A percentile compares a stretch with the other conserved stretches of the same genome.
Conservation (phyloP, 2,329 filamentous ascomycete species). For the Aspergillus brunneoviolaceus region DNA sequence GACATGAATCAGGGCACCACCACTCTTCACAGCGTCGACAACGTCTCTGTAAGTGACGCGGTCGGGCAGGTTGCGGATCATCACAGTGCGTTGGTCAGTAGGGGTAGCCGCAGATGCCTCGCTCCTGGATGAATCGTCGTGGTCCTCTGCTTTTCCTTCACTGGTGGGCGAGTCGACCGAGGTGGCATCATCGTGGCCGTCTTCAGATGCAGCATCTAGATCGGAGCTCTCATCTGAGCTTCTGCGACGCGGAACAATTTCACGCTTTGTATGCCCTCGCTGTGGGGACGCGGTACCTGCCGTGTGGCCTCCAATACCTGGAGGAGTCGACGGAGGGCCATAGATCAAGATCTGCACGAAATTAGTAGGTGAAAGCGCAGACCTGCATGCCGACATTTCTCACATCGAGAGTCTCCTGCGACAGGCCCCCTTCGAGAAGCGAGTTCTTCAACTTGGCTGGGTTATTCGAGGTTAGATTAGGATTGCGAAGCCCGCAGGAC, state of each 20-base stretch:
- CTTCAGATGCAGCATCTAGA: constrained; percentile 10
- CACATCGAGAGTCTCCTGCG: constrained; percentile 51
- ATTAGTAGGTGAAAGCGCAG: constrained; percentile 16
- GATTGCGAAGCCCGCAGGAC: neutral
- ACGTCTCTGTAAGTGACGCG: constrained; percentile 66
- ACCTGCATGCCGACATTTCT: constrained; percentile 13
- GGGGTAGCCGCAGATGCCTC: constrained; percentile 17
- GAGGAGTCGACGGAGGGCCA: constrained; percentile 4
- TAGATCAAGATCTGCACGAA: constrained; percentile 23
- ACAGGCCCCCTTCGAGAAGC: constrained; percentile 53
- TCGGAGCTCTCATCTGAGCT: neutral
- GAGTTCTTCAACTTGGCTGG: constrained; percentile 51
- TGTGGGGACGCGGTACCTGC: neutral
- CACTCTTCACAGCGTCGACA: constrained; percentile 64
- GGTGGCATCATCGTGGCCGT: constrained; percentile 25
- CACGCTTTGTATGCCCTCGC: neutral
- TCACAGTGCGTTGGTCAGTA: constrained; percentile 43
- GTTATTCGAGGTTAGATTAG: constrained; percentile 3
- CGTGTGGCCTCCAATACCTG: neutral
- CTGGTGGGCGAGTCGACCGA: constrained; percentile 23
- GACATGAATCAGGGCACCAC: constrained; percentile 69
- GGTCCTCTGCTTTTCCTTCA: constrained; percentile 27
- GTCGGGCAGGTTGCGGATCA: constrained; percentile 62
- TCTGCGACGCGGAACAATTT: neutral
- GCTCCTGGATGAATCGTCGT: constrained; percentile 20